Conservation (phyloP, 2,329 filamentous ascomycete genomes). For the Cryphonectria naterciae region DNA sequence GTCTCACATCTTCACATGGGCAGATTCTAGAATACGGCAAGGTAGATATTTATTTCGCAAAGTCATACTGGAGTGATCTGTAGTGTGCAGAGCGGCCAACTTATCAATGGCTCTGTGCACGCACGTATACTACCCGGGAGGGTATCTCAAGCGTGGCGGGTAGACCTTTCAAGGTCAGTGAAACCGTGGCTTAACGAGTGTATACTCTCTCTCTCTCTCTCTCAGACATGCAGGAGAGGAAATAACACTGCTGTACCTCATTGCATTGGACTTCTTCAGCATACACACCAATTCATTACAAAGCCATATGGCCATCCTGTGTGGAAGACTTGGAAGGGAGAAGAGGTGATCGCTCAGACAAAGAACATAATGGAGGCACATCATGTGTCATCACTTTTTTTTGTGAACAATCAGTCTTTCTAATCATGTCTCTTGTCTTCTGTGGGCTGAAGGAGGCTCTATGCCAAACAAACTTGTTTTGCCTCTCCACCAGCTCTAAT, state of each 20-base stretch:
- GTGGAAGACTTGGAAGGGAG: not conserved
- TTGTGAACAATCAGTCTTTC: slow-evolving; percentile 16
- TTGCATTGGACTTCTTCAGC: not conserved
- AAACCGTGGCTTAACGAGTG: not conserved
- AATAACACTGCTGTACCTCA: not conserved
- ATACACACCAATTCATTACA: not conserved
- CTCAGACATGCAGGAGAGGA: not conserved
- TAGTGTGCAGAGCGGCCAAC: not conserved
- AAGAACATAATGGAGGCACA: not conserved
- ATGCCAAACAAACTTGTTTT: slow-evolving; percentile 30
- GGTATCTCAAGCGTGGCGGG: not conserved
- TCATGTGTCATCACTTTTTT: not conserved
- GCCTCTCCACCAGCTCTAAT: slow-evolving; percentile 28
- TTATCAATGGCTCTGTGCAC: not conserved
- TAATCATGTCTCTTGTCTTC: slow-evolving; percentile 31
- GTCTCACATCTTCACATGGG: no score
- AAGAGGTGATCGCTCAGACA: not conserved
- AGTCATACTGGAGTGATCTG: not conserved
- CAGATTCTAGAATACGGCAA: not conserved
- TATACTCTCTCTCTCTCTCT: not conserved
- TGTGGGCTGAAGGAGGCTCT: slow-evolving; percentile 26
- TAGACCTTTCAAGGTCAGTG: not conserved
- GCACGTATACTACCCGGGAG: not conserved
- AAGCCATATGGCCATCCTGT: not conserved
- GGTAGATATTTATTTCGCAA: no score